Evolutionary conservation across 2,329 filamentous ascomycete genomes (phyloP).

Genomic region (Talaromyces sp.): DNA sequence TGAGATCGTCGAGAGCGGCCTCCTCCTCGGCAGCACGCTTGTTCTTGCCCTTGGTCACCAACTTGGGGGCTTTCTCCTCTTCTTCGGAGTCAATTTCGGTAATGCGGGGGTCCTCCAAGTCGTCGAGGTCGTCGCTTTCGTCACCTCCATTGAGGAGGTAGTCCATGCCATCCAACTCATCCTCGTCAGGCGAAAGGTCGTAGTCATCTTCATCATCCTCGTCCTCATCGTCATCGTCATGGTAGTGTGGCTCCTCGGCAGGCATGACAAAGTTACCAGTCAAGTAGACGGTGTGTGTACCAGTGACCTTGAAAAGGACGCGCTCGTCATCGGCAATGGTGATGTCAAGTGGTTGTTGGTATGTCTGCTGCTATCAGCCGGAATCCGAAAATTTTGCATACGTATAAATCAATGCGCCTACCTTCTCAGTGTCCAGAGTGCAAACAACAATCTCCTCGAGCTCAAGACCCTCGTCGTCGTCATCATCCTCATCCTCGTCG

Average conservation of each 20-base stretch:
- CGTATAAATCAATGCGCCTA: constrained; percentile 44
- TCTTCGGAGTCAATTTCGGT: constrained; percentile 80
- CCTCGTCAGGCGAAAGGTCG: constrained; percentile 75
- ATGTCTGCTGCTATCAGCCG: constrained; percentile 62
- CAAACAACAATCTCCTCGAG: constrained; percentile 91
- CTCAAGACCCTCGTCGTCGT: constrained; percentile 61
- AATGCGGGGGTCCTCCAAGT: constrained; percentile 74
- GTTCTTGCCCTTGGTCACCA: constrained; percentile 71
- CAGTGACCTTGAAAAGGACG: constrained; percentile 87
- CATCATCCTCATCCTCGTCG: constrained; percentile 61
- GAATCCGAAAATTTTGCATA: background rate
- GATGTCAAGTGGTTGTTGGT: constrained; percentile 93
- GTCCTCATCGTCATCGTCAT: constrained; percentile 53
- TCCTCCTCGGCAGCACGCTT: constrained; percentile 79
- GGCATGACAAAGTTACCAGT: constrained; percentile 93
- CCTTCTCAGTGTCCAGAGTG: constrained; percentile 89
- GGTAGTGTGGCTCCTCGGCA: constrained; percentile 53
- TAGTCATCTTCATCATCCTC: constrained; percentile 71
- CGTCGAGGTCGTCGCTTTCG: constrained; percentile 75
- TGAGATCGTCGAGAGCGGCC: constrained; percentile 74
- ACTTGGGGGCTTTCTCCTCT: constrained; percentile 65
- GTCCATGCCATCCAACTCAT: constrained; percentile 61
- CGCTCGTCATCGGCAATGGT: constrained; percentile 84
- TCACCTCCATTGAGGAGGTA: constrained; percentile 56
- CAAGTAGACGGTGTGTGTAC: constrained; percentile 85